Percentiles rank a stretch among this genome's conserved stretches.
Conservation (phyloP, 2,329 filamentous ascomycete genomes). For the Colletotrichum sp. region DNA sequence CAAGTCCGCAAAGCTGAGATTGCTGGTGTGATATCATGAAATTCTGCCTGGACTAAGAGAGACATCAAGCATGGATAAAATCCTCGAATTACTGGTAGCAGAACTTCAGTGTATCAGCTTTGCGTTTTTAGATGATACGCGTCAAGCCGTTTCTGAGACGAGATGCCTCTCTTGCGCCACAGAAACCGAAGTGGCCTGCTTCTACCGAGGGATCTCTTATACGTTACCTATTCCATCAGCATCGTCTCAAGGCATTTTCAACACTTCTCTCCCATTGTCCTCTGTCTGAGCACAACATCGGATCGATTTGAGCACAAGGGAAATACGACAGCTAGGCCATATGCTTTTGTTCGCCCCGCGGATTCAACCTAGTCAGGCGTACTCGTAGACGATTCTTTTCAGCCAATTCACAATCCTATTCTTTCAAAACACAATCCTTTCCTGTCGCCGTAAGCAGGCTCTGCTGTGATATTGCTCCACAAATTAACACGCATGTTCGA, state of each 20-base stretch:
- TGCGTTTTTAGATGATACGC: not conserved
- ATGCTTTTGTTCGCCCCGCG: not conserved
- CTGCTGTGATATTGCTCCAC: not conserved
- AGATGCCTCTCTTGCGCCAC: rapidly evolving
- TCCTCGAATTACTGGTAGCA: not conserved
- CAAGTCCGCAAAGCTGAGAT: not conserved
- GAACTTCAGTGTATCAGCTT: not conserved
- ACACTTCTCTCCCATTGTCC: rapidly evolving
- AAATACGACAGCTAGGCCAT: not conserved
- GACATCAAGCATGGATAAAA: not conserved
- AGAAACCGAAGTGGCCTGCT: rapidly evolving
- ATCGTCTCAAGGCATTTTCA: not conserved
- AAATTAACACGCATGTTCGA: no score
- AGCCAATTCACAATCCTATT: not conserved
- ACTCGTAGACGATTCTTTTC: not conserved
- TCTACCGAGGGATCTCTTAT: not conserved
- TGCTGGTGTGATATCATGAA: not conserved
- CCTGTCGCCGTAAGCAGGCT: not conserved
- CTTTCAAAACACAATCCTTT: not conserved
- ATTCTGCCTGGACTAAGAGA: not conserved
- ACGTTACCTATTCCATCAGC: not conserved
- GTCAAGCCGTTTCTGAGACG: not conserved
- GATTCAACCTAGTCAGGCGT: not conserved
- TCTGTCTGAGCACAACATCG: not conserved
- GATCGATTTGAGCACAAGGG: not conserved